Base-by-base conservation (phyloP, 192 early-diverging fungal genomes). In the Backusella tuberculispora region DNA sequence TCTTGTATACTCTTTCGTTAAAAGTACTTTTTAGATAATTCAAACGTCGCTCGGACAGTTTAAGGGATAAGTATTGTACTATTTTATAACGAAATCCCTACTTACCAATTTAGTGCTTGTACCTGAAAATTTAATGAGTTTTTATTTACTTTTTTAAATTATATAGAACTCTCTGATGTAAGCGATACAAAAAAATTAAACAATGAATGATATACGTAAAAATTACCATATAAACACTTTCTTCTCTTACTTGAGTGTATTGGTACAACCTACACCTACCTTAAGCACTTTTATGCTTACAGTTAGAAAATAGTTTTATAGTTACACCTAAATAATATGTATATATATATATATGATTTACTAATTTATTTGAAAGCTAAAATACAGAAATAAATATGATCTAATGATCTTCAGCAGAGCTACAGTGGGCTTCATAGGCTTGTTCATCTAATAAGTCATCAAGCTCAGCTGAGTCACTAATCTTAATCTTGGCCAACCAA, bases 401-500 rank as follows among this genome's bases (percentile, higher is more conserved):
- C 53, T 82, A 82, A 53, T 82, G 76, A 19, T 75, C 74, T 44
- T 69, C 78, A 24, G 15, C 72, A 38, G 66, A 24, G 34, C 85
- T 87, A 73, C 79, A 85, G 75, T 88, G 85, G 40, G 79, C 76
- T 41, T 86, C 79, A 86, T 98, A 98, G 4, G 78, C 86, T 13
- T 77, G 76, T 80, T 92, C 89, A 78, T 91, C 85, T 41, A 98
- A 77, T 66, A 98, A 86, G 9, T 78, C 76, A 5, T 94, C 85
- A 66, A 97, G 69, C 78, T 97, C 90, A 6, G 73, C 86, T 73
- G 83, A 73, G 70, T 87, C 74, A 5, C 84, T 84, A 46, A 98
- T 50, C 86, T 96, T 87, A 79, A 98, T 92, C 89, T 97, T 96
- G 80, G 92, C 95, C 53, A 97, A 85, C 97, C 97, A 98, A 70